Evolutionary conservation across 129 eudicot species (phyloP).

Genomic region (Helichrysum umbraculigerum): DNA sequence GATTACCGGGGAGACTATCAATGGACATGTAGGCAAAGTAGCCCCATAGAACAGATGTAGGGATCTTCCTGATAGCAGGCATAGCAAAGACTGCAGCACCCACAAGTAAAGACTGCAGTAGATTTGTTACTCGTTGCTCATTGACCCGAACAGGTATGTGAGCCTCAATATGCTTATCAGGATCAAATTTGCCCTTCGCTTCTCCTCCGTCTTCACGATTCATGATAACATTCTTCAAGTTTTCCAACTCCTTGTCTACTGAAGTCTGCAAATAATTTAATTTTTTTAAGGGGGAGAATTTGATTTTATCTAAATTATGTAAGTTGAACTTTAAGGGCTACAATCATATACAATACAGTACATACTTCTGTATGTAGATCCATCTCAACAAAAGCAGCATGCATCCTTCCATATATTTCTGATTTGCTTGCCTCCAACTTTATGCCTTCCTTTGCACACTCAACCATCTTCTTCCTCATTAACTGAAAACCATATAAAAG

Average conservation of each 20-base stretch:
- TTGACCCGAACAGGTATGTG: slow-evolving; percentile 77
- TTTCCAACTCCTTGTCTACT: slow-evolving; percentile 50
- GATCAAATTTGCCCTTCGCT: slow-evolving; percentile 45
- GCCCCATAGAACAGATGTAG: slow-evolving; percentile 76
- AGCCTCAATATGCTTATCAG: slow-evolving; percentile 58
- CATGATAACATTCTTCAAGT: slow-evolving; percentile 62
- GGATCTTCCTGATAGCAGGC: slow-evolving; percentile 62
- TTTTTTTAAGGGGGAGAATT: not conserved
- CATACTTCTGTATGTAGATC: slow-evolving; percentile 66
- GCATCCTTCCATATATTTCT: slow-evolving; percentile 84
- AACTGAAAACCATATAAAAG: slow-evolving; percentile 40
- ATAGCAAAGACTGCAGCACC: slow-evolving; percentile 52
- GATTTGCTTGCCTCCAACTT: slow-evolving; percentile 55
- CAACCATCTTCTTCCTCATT: slow-evolving; percentile 73
- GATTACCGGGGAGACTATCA: slow-evolving; percentile 76
- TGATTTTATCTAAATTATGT: not conserved
- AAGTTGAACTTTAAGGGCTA: not conserved
- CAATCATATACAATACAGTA: not conserved
- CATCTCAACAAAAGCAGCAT: slow-evolving; percentile 78
- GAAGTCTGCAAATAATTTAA: slow-evolving; percentile 31
- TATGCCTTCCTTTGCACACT: slow-evolving; percentile 78
- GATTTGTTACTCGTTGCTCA: slow-evolving; percentile 73
- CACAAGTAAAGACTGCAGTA: slow-evolving; percentile 63
- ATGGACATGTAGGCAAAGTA: slow-evolving; percentile 77
- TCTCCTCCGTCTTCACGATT: slow-evolving; percentile 38